Percentiles rank a stretch among this genome's conserved stretches.
These are phyloP conservation scores for Dalbergia cultrata DNA, from an alignment of 306 rosid species.

Conservation along the genomic window DNA sequence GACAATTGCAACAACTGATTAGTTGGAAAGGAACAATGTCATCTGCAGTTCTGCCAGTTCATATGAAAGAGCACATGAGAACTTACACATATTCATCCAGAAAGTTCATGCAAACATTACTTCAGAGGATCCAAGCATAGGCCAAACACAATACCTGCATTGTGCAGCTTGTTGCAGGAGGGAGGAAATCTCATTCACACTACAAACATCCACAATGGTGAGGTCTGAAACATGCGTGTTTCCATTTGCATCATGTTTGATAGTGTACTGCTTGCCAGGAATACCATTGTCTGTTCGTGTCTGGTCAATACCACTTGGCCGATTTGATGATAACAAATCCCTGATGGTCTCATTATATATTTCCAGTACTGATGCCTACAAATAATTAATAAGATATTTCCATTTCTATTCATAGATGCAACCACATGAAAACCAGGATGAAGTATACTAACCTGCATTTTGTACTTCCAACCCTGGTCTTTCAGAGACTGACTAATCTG, in stretches of 20 bases:
- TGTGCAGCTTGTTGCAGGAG: conserved; percentile 88
- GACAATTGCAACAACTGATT: background rate
- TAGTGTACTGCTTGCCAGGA: conserved; percentile 80
- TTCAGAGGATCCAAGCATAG: conserved; percentile 12
- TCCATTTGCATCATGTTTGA: conserved; percentile 92
- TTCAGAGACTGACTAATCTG: conserved; percentile 81
- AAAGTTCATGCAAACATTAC: conserved; percentile 31
- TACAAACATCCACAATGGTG: conserved; percentile 79
- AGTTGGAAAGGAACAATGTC: conserved; percentile 24
- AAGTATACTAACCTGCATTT: conserved; percentile 74
- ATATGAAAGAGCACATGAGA: background rate
- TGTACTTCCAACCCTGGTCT: conserved; percentile 89
- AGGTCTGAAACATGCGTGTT: conserved; percentile 88
- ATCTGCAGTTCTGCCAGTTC: conserved; percentile 21
- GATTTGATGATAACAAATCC: conserved; percentile 75
- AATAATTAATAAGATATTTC: conserved; percentile 15
- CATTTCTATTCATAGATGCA: conserved; percentile 24
- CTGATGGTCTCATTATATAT: conserved; percentile 94
- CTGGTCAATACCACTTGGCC: conserved; percentile 63
- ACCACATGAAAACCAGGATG: conserved; percentile 21
- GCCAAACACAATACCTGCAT: conserved; percentile 64
- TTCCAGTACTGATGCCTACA: conserved; percentile 87
- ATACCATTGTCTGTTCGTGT: conserved; percentile 63
- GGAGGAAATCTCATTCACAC: conserved; percentile 86
- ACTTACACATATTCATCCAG: conserved; percentile 19